Percentiles rank a stretch among this genome's conserved stretches.
These are phyloP conservation scores for Parastagonospora avenae DNA, from an alignment of 2,329 filamentous ascomycete species.

Conservation along the genomic window DNA sequence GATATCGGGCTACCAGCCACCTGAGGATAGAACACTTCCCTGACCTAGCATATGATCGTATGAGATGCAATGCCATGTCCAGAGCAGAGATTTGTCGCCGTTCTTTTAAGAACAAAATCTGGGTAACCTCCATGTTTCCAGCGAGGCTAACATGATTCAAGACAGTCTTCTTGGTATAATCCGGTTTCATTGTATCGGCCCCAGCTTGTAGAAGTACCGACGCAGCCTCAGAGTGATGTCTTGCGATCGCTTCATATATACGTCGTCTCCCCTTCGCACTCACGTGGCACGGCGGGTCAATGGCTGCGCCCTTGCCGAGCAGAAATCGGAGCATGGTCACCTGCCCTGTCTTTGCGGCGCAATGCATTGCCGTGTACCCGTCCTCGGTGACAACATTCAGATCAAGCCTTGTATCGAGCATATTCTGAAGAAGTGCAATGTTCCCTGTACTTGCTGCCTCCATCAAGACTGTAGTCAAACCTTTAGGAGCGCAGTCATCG, in stretches of 20 bases:
- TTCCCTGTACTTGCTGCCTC: constrained; percentile 9
- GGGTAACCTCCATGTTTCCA: background rate
- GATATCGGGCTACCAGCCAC: no score
- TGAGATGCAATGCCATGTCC: background rate
- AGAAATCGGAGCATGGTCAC: background rate
- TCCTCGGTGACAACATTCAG: constrained; percentile 1
- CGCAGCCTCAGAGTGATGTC: background rate
- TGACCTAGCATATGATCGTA: background rate
- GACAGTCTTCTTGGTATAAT: background rate
- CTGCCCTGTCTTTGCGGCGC: constrained; percentile 13
- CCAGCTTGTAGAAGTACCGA: background rate
- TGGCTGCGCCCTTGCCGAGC: constrained; percentile 1
- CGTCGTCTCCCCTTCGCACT: background rate
- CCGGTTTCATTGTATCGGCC: background rate
- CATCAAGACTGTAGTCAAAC: background rate
- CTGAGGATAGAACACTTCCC: background rate
- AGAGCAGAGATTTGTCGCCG: background rate
- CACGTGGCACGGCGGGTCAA: background rate
- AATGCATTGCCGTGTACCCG: constrained; percentile 13
- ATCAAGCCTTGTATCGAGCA: background rate
- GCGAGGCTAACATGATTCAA: background rate
- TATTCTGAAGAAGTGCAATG: background rate
- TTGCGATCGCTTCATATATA: constrained; percentile 5
- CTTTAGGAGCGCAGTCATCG: no score
- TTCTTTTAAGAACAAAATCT: background rate